Evolutionary conservation across 140 eudicot genomes (phyloP), one percentile per base, ranked within the genome.

Genomic region (Flaveria floridana): DNA sequence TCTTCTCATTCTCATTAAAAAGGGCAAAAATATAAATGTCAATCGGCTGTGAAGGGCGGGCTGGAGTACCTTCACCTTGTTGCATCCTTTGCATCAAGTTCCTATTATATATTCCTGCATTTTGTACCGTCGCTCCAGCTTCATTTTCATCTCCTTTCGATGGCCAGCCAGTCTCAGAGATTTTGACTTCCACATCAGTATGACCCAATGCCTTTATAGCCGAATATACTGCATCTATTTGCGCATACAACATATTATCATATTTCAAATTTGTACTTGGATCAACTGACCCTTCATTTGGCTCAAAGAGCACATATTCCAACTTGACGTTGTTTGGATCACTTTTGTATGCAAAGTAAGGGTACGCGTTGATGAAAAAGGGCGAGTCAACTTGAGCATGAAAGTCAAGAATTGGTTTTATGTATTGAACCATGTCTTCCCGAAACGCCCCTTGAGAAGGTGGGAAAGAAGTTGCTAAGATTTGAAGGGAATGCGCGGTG

Each of bases 121-220:
- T 94, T 37, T 90, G 81, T 19, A 75, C 83, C 2, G 99, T 81
- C 0, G 99, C 99, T 62, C 99, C 99, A 1, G 84, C 83, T 83
- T 94, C 97, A 53, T 88, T 69, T 5, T 88, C 72, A 77, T 94
- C 99, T 9, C 99, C 99, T 72, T 84, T 90, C 3, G 99, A 94
- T 15, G 99, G 99, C 99, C 99, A 94, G 6, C 99, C 99, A 6
- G 97, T 94, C 73, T 94, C 99, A 3, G 99, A 94, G 14, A 94
- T 81, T 63, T 83, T 86, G 7, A 94, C 91, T 68, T 76, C 81
- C 3, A 94, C 71, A 71, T 88, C 97, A 0, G 77, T 72, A 73
- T 88, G 96, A 21, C 99, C 99, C 89, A 94, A 78, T 1, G 87
- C 96, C 71, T 84, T 87, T 16, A 94, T 94, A 15, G 99, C 97